Conservation (phyloP, 2,329 filamentous ascomycete genomes). For the Hypoxylon sp. region DNA sequence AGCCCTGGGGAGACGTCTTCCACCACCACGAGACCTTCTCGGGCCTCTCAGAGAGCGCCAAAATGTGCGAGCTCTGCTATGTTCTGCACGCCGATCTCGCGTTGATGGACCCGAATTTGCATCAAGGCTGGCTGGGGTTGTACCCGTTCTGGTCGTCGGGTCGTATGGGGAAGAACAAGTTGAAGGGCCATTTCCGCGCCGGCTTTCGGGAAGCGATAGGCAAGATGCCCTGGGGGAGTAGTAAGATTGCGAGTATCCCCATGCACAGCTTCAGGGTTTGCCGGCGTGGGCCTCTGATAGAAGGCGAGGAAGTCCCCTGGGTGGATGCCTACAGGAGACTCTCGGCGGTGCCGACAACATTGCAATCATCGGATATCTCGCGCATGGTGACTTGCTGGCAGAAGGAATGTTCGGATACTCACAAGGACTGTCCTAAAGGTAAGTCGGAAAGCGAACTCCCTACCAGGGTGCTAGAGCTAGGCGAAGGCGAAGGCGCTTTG, state of each 20-base stretch:
- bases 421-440: constrained; percentile 11
- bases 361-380: constrained; percentile 10
- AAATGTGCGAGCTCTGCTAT: constrained; percentile 31
- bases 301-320: constrained; percentile 14
- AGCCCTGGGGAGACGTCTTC: constrained; percentile 29
- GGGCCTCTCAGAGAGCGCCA: constrained; percentile 29
- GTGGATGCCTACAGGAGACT: constrained; percentile 24
- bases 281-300: constrained; percentile 1
- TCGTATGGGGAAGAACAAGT: constrained; percentile 22
- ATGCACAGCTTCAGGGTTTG: constrained; percentile 36
- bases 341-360: constrained; percentile 4
- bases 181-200: constrained; percentile 35
- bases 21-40: constrained; percentile 27
- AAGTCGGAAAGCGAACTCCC: constrained; percentile 14
- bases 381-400: constrained; percentile 12
- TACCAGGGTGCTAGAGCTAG: constrained; percentile 35
- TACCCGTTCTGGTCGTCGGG: constrained; percentile 33
- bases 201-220: constrained; percentile 30
- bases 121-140: constrained; percentile 34
- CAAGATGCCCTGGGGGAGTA: constrained; percentile 27
- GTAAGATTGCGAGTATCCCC: constrained; percentile 25
- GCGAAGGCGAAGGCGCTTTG: not conserved
- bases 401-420: constrained; percentile 12
- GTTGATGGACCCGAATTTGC: constrained; percentile 11
- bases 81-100: constrained; percentile 33